Conservation (phyloP, 2,329 filamentous ascomycete genomes). For the Pseudogymnoascus sp. region DNA sequence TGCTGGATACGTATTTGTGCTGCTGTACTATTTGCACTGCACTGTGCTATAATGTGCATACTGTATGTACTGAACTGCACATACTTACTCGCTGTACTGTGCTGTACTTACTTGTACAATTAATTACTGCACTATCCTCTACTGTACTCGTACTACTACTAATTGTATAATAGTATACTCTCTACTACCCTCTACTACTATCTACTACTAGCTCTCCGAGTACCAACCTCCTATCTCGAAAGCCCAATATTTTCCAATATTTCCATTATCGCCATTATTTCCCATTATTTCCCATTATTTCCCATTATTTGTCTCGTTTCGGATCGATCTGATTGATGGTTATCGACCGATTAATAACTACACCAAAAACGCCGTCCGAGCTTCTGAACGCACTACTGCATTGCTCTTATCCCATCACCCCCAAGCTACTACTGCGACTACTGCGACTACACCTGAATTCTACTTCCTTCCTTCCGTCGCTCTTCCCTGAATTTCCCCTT, state of each 20-base stretch:
- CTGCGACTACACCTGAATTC: conserved; percentile 1
- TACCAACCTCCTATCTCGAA: background rate
- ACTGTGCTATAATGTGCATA: background rate
- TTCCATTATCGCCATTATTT: background rate
- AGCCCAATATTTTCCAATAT: background rate
- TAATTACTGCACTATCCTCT: background rate
- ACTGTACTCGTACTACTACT: background rate
- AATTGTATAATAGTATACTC: background rate
- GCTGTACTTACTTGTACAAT: background rate
- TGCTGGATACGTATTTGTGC: background rate
- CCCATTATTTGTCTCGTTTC: background rate
- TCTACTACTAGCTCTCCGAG: background rate
- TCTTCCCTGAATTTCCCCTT: conserved; percentile 3
- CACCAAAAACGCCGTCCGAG: conserved; percentile 2
- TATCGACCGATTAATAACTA: too few relatives aligned
- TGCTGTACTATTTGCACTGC: background rate
- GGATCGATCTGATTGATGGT: background rate
- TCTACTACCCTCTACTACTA: background rate
- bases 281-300: background rate
- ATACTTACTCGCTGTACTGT: background rate
- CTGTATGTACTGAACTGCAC: background rate
- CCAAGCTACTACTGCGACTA: background rate
- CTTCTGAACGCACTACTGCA: conserved; percentile 1
- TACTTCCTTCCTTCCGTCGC: conserved; percentile 3
- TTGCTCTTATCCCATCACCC: conserved; percentile 6